Evolutionary conservation across 495 filamentous ascomycete species (phyloP), one percentile per base, ranked within the genome.

Genomic region (Xanthoparmelia taractica): DNA sequence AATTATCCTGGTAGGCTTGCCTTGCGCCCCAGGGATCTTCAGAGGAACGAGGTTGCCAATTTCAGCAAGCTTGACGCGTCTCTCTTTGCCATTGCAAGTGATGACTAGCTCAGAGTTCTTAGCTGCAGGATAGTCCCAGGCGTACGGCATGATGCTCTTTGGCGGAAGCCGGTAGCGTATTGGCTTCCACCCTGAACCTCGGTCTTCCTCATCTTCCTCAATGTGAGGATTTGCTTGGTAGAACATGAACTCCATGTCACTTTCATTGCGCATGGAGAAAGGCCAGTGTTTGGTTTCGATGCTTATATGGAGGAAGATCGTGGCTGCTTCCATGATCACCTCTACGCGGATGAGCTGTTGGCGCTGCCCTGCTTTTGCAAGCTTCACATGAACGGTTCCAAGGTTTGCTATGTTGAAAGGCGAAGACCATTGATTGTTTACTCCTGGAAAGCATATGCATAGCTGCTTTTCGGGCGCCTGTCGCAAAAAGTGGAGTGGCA

Each of bases 101-200:
- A 98, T 80, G 50, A 96, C 83, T 40, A 97, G 82, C 71, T 96
- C 92, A 73, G 94, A 96, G 74, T 87, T 87, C 75, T 96, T 96
- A n/a, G 91, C 90, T 8, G 94, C 92, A 2, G 94, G 94, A 76
- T 94, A 97, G 72, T 98, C 95, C 94, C 94, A 98, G 36, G 94
- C 93, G 71, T 98, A 98, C 7, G 95, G 93, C 94, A 98, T 98
- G 74, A 97, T 96, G 73, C 93, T 97, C 38, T 95, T 82, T 10
- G 92, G 85, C 5, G 94, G 94, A 18, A 98, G 82, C n/a, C 92
- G 88, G 72, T 98, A 98, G 45, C 90, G 79, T 66, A 97, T 89
- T 15, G 90, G 91, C 60, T 89, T 84, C 89, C 92, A 98, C 8
- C 90, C 87, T 57, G 87, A 89, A 33, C 77, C 77, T 47, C 82